Percentiles rank a stretch among this genome's conserved stretches.
Evolutionary conservation across 495 filamentous ascomycete genomes (phyloP).

Genomic region (Penicillium cosmopolitanum): DNA sequence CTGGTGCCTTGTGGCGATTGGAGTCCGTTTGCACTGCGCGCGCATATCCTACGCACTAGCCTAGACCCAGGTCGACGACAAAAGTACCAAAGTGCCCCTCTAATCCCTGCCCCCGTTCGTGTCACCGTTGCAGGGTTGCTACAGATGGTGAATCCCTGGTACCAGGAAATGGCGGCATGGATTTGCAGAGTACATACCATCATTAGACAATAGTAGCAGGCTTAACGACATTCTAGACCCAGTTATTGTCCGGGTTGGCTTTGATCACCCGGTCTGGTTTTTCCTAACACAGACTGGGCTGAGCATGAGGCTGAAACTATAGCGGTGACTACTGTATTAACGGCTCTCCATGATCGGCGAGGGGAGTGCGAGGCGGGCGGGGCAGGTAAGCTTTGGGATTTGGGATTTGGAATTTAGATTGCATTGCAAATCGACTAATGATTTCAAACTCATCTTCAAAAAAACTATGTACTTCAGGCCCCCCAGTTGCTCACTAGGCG

Average conservation of each 20-base stretch:
- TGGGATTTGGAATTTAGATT: not conserved
- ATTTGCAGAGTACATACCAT: slow-evolving; percentile 15
- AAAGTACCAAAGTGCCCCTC: slow-evolving; percentile 1
- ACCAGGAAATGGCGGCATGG: slow-evolving; percentile 17
- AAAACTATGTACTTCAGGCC: no score
- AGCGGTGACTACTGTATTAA: not conserved
- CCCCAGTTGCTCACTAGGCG: no score
- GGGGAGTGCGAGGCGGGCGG: not conserved
- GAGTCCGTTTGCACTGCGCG: not conserved
- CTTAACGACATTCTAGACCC: not conserved
- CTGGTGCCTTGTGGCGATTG: slow-evolving; percentile 2
- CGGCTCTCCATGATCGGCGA: not conserved
- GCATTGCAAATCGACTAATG: not conserved
- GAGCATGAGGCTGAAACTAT: not conserved
- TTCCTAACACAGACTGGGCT: not conserved
- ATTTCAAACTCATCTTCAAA: not conserved
- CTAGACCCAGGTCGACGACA: not conserved
- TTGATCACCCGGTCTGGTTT: not conserved
- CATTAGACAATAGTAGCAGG: not conserved
- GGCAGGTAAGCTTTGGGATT: not conserved
- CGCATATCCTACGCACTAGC: not conserved
- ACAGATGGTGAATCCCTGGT: slow-evolving; percentile 16
- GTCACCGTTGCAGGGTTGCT: slow-evolving; percentile 8
- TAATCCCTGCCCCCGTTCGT: slow-evolving; percentile 4
- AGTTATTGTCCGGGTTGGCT: not conserved